phyloP scores from a whole-genome alignment of 192 early-diverging fungal genomes.

The Irineochytrium annulatum region DNA sequence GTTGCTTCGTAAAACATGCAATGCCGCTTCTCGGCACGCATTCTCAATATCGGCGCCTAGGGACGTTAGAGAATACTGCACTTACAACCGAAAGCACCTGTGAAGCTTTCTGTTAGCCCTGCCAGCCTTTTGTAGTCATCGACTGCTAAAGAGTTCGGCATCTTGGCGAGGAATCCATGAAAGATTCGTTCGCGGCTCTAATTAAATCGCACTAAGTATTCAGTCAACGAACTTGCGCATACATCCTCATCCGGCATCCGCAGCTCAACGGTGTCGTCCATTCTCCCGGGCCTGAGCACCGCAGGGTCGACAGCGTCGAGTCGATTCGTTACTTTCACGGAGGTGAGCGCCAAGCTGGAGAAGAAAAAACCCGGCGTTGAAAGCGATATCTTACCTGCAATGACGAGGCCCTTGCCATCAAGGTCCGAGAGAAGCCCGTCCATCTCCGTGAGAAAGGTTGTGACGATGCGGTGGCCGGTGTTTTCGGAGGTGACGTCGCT shows the following conservation, averaged over 20 bases:
- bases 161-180: slow-evolving; percentile 24
- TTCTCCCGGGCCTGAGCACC: slow-evolving; percentile 76
- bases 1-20: no score
- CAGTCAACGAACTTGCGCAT: neutral
- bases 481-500: slow-evolving; percentile 69
- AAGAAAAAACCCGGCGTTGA: no score
- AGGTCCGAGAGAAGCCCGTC: slow-evolving; percentile 4
- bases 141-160: slow-evolving; percentile 37
- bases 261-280: slow-evolving; percentile 74
- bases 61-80: neutral
- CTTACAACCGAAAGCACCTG: slow-evolving; percentile 34
- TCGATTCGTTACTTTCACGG: slow-evolving; percentile 74
- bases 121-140: slow-evolving; percentile 46
- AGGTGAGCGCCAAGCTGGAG: no score
- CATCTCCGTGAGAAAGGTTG: slow-evolving; percentile 72
- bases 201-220: neutral
- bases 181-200: slow-evolving; percentile 29
- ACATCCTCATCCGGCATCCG: slow-evolving; percentile 53
- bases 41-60: slow-evolving; percentile 79
- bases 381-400: slow-evolving; percentile 67
- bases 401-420: neutral
- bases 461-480: slow-evolving; percentile 83
- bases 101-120: slow-evolving; percentile 51
- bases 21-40: slow-evolving; percentile 76
- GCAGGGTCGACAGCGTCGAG: slow-evolving; percentile 73